Base-by-base conservation (phyloP, 257 asterid species). In the Nicotiana tabacum region DNA sequence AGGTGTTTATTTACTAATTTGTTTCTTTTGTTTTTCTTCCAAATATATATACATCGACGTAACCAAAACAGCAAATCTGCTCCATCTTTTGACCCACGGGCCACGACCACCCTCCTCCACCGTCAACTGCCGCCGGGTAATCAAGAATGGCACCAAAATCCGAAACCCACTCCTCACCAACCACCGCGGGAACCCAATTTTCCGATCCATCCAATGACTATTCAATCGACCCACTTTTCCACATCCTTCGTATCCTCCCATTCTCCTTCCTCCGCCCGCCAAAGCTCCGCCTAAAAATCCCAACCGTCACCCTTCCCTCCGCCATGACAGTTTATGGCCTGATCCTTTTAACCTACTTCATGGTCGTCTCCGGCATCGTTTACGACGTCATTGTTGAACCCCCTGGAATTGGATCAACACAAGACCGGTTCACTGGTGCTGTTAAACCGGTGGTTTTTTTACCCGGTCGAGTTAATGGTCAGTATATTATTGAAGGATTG, bases 321-420 rank as follows among this genome's bases (percentile, higher is more conserved):
- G 85, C 98, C 76, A 94, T 94, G 99, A 93, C 98, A 21, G 97
- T 96, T 87, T 94, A 87, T 90, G 57, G 92, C 86, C 93, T 94
- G 67, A 87, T 96, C 77, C 94, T 96, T 80, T 92, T 93, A 83
- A 94, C 99, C 84, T 93, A 96, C 89, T 96, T 96, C 90, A 93
- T 96, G 92, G 98, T 96, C 81, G 98, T 96, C 79, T 96, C 99
- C 66, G 98, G 99, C 69, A 89, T 93, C 85, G 93, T 96, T 81
- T 96, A 94, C 87, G 98, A 96, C 84, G 97, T 96, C 89, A 96
- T 96, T 60, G 97, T 94, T 17, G 98, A 96, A 87, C 99, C 99
- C 0, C 99, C 99, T 0, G 98, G 98, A 76, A 96, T 94, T 88
- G 98, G 98, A 88, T 95, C 97, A 84, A 89, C 94, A 1, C 98